A percentile compares a stretch with the other conserved stretches of the same genome.
These are phyloP conservation scores for Monosporascus sp. DNA, from an alignment of 2,329 filamentous ascomycete genomes.

Conservation along the genomic window DNA sequence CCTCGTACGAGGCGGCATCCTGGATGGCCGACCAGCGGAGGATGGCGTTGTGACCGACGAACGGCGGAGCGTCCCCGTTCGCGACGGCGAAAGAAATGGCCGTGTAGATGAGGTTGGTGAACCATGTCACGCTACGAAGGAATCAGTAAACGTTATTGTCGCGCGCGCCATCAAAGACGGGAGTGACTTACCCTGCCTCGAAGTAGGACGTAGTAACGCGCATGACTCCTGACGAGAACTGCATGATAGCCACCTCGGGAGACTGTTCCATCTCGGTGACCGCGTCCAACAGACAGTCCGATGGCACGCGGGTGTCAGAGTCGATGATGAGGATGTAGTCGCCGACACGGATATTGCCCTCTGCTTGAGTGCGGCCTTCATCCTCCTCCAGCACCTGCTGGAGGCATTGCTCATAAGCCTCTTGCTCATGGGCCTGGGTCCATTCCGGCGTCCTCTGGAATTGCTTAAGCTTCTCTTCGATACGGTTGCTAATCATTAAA, in stretches of 20 bases:
- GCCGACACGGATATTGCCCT: constrained; percentile 79
- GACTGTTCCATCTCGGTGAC: constrained; percentile 79
- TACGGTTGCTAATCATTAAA: constrained; percentile 61
- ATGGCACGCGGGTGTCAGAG: constrained; percentile 73
- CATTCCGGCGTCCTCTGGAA: constrained; percentile 56
- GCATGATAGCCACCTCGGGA: constrained; percentile 72
- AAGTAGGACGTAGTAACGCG: constrained; percentile 71
- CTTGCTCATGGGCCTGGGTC: constrained; percentile 63
- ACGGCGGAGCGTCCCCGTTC: constrained; percentile 71
- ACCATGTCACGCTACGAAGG: constrained; percentile 58
- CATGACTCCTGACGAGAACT: constrained; percentile 75
- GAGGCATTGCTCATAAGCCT: constrained; percentile 60
- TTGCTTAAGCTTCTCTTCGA: constrained; percentile 61
- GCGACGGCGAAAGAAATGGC: constrained; percentile 73
- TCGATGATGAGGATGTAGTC: constrained; percentile 79
- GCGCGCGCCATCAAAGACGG: background rate
- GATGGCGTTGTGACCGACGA: constrained; percentile 76
- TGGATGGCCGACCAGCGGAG: constrained; percentile 72
- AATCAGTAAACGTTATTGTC: constrained; percentile 1
- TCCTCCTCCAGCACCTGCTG: constrained; percentile 62
- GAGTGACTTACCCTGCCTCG: constrained; percentile 39
- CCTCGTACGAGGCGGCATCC: constrained; percentile 60
- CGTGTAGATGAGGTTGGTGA: constrained; percentile 70
- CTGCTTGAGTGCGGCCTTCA: constrained; percentile 66
- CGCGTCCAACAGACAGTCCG: constrained; percentile 72